Evolutionary conservation across 192 early-diverging fungal species (phyloP).

Genomic region (Martensiomyces pterosporus): DNA sequence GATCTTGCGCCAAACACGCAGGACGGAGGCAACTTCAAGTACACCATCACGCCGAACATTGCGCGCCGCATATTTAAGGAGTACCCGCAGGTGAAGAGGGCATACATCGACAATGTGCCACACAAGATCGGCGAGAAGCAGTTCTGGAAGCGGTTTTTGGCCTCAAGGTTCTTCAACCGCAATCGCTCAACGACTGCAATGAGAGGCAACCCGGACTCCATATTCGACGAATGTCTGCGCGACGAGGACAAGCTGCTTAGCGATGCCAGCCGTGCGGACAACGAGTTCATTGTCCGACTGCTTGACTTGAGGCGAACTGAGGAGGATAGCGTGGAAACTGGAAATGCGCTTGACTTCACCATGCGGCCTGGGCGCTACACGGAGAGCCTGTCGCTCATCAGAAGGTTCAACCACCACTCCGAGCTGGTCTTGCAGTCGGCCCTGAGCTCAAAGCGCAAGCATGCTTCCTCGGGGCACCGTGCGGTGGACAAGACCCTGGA

Average conservation of each 20-base stretch:
- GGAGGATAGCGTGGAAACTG: slow-evolving; percentile 77
- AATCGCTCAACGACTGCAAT: slow-evolving; percentile 54
- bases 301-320: slow-evolving; percentile 77
- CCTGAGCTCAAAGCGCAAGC: slow-evolving; percentile 25
- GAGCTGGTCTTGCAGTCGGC: slow-evolving; percentile 65
- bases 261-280: slow-evolving; percentile 43
- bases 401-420: slow-evolving; percentile 87
- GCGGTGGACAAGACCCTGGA: slow-evolving; percentile 45
- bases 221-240: slow-evolving; percentile 72
- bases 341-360: slow-evolving; percentile 75
- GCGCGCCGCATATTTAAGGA: slow-evolving; percentile 86
- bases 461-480: slow-evolving; percentile 1
- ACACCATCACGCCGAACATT: slow-evolving; percentile 83
- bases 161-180: slow-evolving; percentile 83
- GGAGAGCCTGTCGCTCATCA: slow-evolving; percentile 69
- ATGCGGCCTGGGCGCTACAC: slow-evolving; percentile 64
- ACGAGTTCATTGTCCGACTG: slow-evolving; percentile 59
- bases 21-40: slow-evolving; percentile 76
- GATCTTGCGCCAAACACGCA: slow-evolving; percentile 61
- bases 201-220: slow-evolving; percentile 54
- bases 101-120: slow-evolving; percentile 79
- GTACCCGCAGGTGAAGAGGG: slow-evolving; percentile 80
- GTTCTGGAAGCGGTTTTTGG: slow-evolving; percentile 87
- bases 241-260: slow-evolving; percentile 69
- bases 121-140: slow-evolving; percentile 65